A percentile compares a stretch with the other conserved stretches of the same genome.
Evolutionary conservation across 345 rosid genomes (phyloP).

Genomic region (Salix exigua): DNA sequence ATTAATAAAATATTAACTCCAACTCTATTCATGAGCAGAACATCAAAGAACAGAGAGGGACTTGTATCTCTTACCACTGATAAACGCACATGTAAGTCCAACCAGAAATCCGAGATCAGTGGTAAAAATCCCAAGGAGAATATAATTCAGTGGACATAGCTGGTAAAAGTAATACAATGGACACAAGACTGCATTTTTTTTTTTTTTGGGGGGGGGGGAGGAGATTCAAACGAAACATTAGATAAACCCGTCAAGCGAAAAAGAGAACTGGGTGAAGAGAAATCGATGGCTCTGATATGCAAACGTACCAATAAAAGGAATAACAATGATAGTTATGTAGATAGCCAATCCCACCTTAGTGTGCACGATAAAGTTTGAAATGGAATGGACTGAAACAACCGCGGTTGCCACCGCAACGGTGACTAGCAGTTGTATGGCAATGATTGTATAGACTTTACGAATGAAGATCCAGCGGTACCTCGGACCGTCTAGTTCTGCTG

Average conservation of each 20-base stretch:
- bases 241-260: neutral
- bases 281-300: too few species aligned
- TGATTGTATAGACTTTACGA: neutral
- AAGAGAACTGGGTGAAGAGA: neutral
- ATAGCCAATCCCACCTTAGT: constrained; percentile 1
- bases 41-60: neutral
- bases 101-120: constrained; percentile 1
- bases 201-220: too few species aligned
- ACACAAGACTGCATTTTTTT: neutral
- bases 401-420: constrained; percentile 3
- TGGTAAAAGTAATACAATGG: neutral
- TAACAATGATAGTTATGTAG: neutral
- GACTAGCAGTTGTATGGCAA: constrained; percentile 1
- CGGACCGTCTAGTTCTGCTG: neutral
- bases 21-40: neutral
- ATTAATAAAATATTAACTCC: neutral
- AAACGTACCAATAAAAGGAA: neutral
- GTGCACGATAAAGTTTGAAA: neutral
- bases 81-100: constrained; percentile 1
- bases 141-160: constrained; percentile 1
- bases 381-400: neutral
- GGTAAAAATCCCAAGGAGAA: constrained; percentile 1
- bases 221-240: neutral
- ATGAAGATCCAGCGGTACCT: constrained; percentile 2
- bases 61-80: neutral